Evolutionary conservation across 2,329 filamentous ascomycete genomes (phyloP).

Genomic region (Colletotrichum eleusines): DNA sequence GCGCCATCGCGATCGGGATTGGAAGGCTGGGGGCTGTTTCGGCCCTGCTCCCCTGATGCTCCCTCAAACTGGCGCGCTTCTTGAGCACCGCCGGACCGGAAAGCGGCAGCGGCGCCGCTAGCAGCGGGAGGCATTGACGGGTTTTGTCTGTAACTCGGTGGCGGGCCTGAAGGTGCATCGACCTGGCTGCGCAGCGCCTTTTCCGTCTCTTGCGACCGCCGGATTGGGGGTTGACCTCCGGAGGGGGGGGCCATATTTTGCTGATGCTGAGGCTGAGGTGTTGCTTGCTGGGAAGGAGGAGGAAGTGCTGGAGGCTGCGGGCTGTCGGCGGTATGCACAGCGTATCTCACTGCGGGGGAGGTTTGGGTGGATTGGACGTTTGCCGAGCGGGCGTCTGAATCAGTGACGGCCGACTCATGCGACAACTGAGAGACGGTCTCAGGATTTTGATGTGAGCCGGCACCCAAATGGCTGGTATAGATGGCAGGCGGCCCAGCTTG

Average conservation of each 20-base stretch:
- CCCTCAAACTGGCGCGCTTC: constrained; percentile 60
- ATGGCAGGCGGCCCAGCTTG: constrained; percentile 52
- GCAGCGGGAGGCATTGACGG: constrained; percentile 58
- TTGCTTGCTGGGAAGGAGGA: constrained; percentile 47
- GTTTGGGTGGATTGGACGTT: constrained; percentile 58
- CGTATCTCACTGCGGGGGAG: constrained; percentile 58
- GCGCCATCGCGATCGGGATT: constrained; percentile 55
- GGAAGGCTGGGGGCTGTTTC: constrained; percentile 68
- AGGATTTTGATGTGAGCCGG: constrained; percentile 58
- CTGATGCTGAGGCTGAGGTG: constrained; percentile 48
- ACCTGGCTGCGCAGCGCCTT: constrained; percentile 58
- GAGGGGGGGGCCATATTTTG: constrained; percentile 63
- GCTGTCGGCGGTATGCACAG: constrained; percentile 47
- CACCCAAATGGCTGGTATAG: constrained; percentile 52
- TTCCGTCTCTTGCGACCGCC: constrained; percentile 64
- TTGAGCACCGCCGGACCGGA: constrained; percentile 55
- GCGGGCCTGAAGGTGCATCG: constrained; percentile 60
- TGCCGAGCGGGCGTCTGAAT: constrained; percentile 59
- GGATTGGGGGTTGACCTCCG: constrained; percentile 57
- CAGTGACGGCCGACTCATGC: constrained; percentile 68
- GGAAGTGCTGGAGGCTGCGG: constrained; percentile 42
- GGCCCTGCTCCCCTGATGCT: constrained; percentile 59
- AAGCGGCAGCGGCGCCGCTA: constrained; percentile 52
- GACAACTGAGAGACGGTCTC: constrained; percentile 74
- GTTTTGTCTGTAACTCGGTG: constrained; percentile 65